A percentile compares a stretch with the other conserved stretches of the same genome.
phyloP scores from a whole-genome alignment of 805 yeast genomes.

The Wickerhamomyces chaumierensis region DNA sequence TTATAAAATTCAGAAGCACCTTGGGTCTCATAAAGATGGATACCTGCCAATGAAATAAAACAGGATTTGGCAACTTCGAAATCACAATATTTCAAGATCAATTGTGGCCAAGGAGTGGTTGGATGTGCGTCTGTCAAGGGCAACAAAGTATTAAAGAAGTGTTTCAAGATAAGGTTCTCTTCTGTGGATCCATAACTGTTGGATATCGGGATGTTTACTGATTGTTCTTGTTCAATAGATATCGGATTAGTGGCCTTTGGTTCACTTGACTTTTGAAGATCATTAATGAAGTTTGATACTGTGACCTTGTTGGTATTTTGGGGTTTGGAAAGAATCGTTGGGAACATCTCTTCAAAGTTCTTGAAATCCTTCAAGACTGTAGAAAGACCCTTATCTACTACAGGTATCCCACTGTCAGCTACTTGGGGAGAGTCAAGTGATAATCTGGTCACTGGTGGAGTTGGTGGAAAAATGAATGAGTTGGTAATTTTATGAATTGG shows the following conservation, averaged over 20 bases:
- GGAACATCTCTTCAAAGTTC: background rate
- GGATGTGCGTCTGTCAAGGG: slow-evolving; percentile 51
- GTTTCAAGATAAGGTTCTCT: slow-evolving; percentile 43
- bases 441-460: too few relatives aligned
- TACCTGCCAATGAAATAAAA: slow-evolving; percentile 43
- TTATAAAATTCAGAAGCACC: slow-evolving; percentile 41
- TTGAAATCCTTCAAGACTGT: background rate
- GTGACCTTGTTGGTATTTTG: too few relatives aligned
- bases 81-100: slow-evolving; percentile 46
- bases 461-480: too few relatives aligned
- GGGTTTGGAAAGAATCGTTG: background rate
- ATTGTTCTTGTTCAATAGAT: background rate
- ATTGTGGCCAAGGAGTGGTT: slow-evolving; percentile 49
- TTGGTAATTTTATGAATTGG: too few relatives aligned
- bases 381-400: too few relatives aligned
- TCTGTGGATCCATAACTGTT: slow-evolving; percentile 17
- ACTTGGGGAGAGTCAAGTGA: too few relatives aligned
- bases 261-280: slow-evolving; percentile 1
- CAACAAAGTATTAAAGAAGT: slow-evolving; percentile 41
- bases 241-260: background rate
- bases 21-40: slow-evolving; percentile 43
- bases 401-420: too few relatives aligned
- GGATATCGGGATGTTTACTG: background rate
- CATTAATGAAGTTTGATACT: background rate
- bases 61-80: slow-evolving; percentile 47